Evolutionary conservation across 805 yeast genomes (phyloP).

Genomic region (Suhomyces xylopsoci): DNA sequence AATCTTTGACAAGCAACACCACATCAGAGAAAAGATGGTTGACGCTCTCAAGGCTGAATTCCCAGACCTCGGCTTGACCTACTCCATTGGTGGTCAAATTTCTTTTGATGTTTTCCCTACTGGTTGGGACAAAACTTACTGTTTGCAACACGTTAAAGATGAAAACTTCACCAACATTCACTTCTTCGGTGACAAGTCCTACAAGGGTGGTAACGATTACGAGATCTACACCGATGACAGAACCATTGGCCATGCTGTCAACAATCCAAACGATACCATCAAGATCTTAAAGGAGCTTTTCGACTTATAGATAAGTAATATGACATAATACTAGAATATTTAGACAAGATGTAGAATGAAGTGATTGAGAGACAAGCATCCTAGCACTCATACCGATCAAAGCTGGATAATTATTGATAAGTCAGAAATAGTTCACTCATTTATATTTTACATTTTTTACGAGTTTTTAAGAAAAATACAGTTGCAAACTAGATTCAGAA

Average conservation of each 20-base stretch:
- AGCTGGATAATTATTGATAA: no score
- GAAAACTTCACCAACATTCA: slow-evolving; percentile 88
- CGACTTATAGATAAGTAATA: slow-evolving; percentile 34
- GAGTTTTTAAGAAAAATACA: no score
- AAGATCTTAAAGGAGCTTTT: slow-evolving; percentile 81
- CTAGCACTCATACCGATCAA: no score
- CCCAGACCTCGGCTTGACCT: slow-evolving; percentile 81
- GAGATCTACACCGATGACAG: slow-evolving; percentile 91
- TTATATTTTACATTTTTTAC: no score
- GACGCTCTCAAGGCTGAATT: slow-evolving; percentile 78
- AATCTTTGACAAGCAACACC: slow-evolving; percentile 72
- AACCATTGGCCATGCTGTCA: slow-evolving; percentile 94
- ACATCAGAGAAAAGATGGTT: slow-evolving; percentile 83
- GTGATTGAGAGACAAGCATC: no score
- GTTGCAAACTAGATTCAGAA: no score
- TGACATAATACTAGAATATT: not conserved
- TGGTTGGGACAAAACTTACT: slow-evolving; percentile 99
- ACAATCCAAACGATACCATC: slow-evolving; percentile 84
- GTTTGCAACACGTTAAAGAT: slow-evolving; percentile 83
- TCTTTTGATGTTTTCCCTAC: slow-evolving; percentile 99
- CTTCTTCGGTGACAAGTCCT: slow-evolving; percentile 98
- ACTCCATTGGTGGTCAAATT: slow-evolving; percentile 99
- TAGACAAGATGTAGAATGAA: not conserved
- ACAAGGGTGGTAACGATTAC: slow-evolving; percentile 97
- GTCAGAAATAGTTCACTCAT: no score